These are phyloP conservation scores for Venturiaceae sp. DNA, from an alignment of 2,329 filamentous ascomycete species.

Conservation along the genomic window DNA sequence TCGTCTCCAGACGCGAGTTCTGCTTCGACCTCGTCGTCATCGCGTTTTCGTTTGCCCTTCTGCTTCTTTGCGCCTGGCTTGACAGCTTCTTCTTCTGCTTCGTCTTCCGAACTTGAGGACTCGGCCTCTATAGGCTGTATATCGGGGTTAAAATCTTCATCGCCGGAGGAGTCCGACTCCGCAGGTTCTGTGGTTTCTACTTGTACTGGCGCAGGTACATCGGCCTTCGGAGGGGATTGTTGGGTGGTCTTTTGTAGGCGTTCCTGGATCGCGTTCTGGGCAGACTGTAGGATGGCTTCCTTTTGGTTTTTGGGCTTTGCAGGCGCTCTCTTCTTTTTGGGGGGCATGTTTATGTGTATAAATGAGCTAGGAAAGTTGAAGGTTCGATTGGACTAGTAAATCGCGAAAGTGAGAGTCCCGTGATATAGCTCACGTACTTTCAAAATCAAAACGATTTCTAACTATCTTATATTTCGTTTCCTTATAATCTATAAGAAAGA, in stretches of 20 bases:
- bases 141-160: conserved; percentile 65
- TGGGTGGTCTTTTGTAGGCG: neutral
- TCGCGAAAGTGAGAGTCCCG: too few species aligned
- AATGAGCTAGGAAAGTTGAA: too few species aligned
- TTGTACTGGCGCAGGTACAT: conserved; percentile 1
- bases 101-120: conserved; percentile 34
- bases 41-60: conserved; percentile 20
- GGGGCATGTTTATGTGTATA: neutral
- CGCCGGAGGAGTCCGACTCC: conserved; percentile 55
- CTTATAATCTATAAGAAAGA: too few species aligned
- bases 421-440: too few species aligned
- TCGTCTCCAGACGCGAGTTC: conserved; percentile 56
- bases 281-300: neutral
- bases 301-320: neutral
- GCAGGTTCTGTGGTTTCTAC: conserved; percentile 10
- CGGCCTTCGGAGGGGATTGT: neutral
- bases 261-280: neutral
- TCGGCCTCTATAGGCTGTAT: conserved; percentile 34
- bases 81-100: conserved; percentile 12
- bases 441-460: too few species aligned
- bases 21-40: conserved; percentile 14
- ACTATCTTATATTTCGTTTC: too few species aligned
- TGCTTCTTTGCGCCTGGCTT: conserved; percentile 14
- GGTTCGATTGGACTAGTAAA: too few species aligned
- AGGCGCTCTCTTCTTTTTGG: neutral